Base-by-base conservation (phyloP, 495 filamentous ascomycete species). In the Poronia punctata region DNA sequence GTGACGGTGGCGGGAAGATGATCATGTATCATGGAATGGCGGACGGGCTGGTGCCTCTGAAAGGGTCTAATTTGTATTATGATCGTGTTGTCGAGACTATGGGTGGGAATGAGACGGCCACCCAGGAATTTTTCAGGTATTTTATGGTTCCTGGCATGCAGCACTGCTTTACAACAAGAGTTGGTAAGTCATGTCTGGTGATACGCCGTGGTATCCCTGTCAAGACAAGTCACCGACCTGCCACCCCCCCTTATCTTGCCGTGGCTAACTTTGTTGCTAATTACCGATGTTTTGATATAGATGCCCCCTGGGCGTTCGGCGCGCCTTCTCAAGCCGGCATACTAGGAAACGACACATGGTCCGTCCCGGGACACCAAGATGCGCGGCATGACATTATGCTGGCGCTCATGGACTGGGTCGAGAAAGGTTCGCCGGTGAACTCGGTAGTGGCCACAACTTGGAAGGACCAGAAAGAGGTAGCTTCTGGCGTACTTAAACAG, bases 1-100 rank as follows among this genome's bases (percentile, higher is more conserved):
- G 62, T 15, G 38, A 50, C 7, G 56, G 57, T 17, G 72, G 73
- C 4, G n/a, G n/a, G n/a, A n/a, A n/a, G 54, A 57, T 78, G 17
- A 36, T 79, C 38, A 53, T 69, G 29, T 79, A 78, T 51, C 75
- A 79, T 43, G 75, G 76, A 0, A 39, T 59, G 5, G 48, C 64
- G 2, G 77, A 81, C 48, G 65, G 57, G 0, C 50, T 67, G 5
- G 71, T 78, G 38, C 60, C 71, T 0, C 51, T 62, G 3, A 55
- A 57, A 2, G 62, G 62, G 12, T 65, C 60, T 7, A 47, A 59
- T 7, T 52, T 65, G 31, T 76, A 64, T 42, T 71, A 74, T 52
- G 54, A 71, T 7, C 50, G 57, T n/a, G 66, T 72, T 1, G 46
- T 64, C 7, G 21, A 51, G 0, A 51, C 48, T 5, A 60, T 69